phyloP scores from a whole-genome alignment of 2,329 filamentous ascomycete species.

The Calonectria hawksworthii region DNA sequence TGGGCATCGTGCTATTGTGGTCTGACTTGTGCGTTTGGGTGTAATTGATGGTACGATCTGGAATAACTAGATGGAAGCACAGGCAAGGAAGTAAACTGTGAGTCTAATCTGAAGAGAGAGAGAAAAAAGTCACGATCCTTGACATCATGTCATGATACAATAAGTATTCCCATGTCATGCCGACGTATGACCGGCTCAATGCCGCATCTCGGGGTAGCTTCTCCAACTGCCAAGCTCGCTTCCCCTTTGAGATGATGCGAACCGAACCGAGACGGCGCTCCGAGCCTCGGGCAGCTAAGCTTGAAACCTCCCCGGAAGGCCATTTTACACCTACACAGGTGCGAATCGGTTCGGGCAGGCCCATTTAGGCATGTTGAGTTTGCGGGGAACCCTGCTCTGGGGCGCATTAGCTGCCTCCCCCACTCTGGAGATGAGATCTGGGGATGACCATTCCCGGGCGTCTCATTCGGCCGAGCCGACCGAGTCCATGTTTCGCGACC shows the following conservation, averaged over 20 bases:
- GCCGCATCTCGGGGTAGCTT: constrained; percentile 19
- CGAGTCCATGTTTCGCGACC: background rate
- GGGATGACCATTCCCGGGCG: constrained; percentile 6
- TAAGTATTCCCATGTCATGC: constrained; percentile 16
- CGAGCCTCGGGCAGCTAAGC: background rate
- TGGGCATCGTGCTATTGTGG: constrained; percentile 29
- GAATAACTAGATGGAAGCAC: background rate
- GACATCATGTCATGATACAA: constrained; percentile 6
- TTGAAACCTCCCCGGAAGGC: background rate
- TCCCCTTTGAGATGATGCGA: background rate
- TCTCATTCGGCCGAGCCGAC: constrained; percentile 15
- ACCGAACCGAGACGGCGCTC: constrained; percentile 15
- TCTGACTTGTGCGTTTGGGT: background rate
- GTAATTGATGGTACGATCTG: background rate
- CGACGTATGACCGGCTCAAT: background rate
- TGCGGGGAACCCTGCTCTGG: constrained; percentile 21
- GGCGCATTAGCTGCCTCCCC: constrained; percentile 5
- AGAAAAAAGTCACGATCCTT: background rate
- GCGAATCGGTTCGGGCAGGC: constrained; percentile 8
- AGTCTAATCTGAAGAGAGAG: background rate
- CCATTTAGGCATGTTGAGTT: background rate
- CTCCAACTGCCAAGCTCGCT: constrained; percentile 14
- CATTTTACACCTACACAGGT: background rate
- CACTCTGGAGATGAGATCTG: constrained; percentile 2
- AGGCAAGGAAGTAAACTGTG: background rate